Percentiles rank a stretch among this genome's conserved stretches.
Evolutionary conservation across 768 basidiomycete genomes (phyloP).

Genomic region (Kwoniella shandongensis): DNA sequence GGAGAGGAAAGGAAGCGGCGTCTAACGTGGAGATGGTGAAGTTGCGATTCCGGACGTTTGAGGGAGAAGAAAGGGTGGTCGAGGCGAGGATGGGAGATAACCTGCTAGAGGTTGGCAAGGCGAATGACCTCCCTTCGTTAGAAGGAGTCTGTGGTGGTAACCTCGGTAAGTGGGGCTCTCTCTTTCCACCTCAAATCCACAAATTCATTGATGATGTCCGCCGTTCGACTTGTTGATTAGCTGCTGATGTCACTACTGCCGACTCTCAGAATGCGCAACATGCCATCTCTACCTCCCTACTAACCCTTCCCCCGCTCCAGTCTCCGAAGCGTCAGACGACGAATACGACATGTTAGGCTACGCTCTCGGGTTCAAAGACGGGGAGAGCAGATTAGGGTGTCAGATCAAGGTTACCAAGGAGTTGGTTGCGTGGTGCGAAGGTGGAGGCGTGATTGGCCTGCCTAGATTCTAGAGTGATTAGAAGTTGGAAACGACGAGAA

Average conservation of each 20-base stretch:
- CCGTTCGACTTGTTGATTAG: neutral
- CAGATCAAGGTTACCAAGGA: slow-evolving; percentile 44
- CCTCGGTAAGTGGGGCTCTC: slow-evolving; percentile 44
- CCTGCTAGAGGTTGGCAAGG: slow-evolving; percentile 42
- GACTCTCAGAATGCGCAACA: slow-evolving; percentile 49
- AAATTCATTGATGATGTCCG: neutral
- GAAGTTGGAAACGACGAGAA: neutral
- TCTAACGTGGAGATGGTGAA: slow-evolving; percentile 12
- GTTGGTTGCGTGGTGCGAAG: slow-evolving; percentile 38
- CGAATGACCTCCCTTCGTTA: slow-evolving; percentile 39
- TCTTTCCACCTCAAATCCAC: neutral
- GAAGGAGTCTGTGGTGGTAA: slow-evolving; percentile 52
- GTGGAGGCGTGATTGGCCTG: slow-evolving; percentile 40
- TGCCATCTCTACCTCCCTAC: slow-evolving; percentile 47
- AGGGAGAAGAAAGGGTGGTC: slow-evolving; percentile 37
- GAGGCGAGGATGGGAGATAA: slow-evolving; percentile 33
- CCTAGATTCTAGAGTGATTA: slow-evolving; percentile 39
- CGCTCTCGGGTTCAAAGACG: slow-evolving; percentile 42
- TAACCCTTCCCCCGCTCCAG: slow-evolving; percentile 14
- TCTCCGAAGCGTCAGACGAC: slow-evolving; percentile 36
- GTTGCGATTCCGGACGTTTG: slow-evolving; percentile 43
- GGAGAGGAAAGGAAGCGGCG: slow-evolving; percentile 1
- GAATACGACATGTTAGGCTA: slow-evolving; percentile 52
- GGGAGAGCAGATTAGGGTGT: slow-evolving; percentile 47
- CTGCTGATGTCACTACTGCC: slow-evolving; percentile 7